Evolutionary conservation across 495 filamentous ascomycete genomes (phyloP), one percentile per base, ranked within the genome.

Genomic region (Aspergillus taichungensis): DNA sequence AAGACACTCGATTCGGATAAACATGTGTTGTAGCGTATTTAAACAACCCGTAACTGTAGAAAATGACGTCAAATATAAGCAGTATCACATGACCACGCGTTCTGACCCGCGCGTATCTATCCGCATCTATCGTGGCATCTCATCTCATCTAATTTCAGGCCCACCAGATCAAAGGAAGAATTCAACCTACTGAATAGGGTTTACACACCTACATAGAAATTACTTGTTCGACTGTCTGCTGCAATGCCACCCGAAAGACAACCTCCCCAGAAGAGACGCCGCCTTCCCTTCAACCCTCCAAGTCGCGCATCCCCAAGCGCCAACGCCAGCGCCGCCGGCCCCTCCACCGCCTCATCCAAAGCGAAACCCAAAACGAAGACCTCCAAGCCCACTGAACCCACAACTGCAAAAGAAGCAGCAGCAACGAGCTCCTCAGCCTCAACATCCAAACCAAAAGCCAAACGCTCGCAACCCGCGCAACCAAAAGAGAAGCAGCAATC

Each of bases 271-370:
- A 76, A 77, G 46, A 66, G 66, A 36, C 63, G 68, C 35, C 59
- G 48, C 6, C 64, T 72, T 10, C 66, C 73, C 14, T 76, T 76
- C 62, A 76, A 74, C 13, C 72, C 72, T n/a, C 72, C 73, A 1
- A 63, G 66, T 42, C 64, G 63, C 36, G 53, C 67, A n/a, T 48
- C 56, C 9, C 30, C 54, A 31, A 57, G 37, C 31, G 52, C 47
- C 47, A 41, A 57, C 56, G 37, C 36, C 47, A 41, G 58, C 56
- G 37, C 36, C 31, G 41, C 42, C 30, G 37, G 44, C 14, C 40
- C 43, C 35, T 34, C 49, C 38, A 27, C 52, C 28, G 32, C 43
- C 34, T 37, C 47, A 40, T 41, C 50, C 8, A 60, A 54, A 54
- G 34, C 49, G 34, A 56, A 40, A 39, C 42, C 30, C 34, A 45